Evolutionary conservation across 768 basidiomycete species (phyloP), one percentile per base, ranked within the genome.

Genomic region (Clathrus columnatus): DNA sequence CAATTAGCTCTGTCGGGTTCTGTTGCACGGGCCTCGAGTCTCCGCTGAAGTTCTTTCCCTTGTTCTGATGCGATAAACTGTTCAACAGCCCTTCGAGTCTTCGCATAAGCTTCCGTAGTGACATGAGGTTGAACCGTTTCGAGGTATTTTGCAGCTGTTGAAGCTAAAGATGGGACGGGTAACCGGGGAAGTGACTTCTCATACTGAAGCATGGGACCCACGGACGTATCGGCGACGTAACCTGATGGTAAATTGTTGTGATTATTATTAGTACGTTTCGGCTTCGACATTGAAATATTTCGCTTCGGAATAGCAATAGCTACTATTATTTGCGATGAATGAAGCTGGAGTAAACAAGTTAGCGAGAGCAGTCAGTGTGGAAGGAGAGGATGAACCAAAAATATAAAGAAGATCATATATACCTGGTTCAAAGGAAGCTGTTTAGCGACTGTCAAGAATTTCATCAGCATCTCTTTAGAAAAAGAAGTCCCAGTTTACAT

Each of bases 91-190:
- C 72, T 59, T 58, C 79, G 72, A 14, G 90, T 87, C 32, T 72
- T 73, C 14, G 74, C 66, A 63, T 80, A 86, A 58, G 84, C 83
- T 6, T 74, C 72, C 1, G 81, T 70, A 0, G 86, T 77, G 32
- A 93, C 76, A 58, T 87, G 84, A 0, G 95, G 93, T 43, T 78
- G 74, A 18, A 93, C 82, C 4, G 84, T 80, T 60, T 92, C 87
- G 61, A 96, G 83, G 73, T 98, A 98, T 66, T 95, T 95, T 55
- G 80, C 68, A 28, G 87, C 75, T 0, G 95, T 97, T 1, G 90
- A 88, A 7, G 80, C 70, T 42, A 98, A 79, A 1, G 87, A 69
- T 0, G 95, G 94, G 0, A 98, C 84, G 20, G 95, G 94, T 6
- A 98, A 79, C 27, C 67, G 73, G 2, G 88, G 88, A 0, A 91